Base-by-base conservation (phyloP, 2,329 filamentous ascomycete species). In the Trichoderma polysporum region DNA sequence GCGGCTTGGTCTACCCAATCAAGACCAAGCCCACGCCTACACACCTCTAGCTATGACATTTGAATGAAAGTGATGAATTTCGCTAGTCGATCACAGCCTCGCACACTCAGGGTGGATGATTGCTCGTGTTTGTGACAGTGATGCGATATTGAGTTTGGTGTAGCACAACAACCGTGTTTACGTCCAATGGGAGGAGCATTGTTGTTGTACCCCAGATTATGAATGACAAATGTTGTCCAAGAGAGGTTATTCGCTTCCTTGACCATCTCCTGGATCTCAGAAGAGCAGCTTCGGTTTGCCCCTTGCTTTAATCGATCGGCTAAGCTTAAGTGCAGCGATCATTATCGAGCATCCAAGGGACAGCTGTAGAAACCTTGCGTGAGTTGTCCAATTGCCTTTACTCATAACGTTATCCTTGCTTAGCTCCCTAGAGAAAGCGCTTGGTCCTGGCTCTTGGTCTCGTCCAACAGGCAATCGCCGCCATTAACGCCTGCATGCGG, bases 161-260 rank as follows among this genome's bases (percentile, higher is more conserved):
- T 57, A 12, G 6, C 53, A 57, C 45, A 37, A 15, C 41, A 22
- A 50, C 27, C 2, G 31, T 4, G 12, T 22, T 10, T 19, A 7
- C 15, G 4, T 19, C 41, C 45, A 35, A 31, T 45, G 8, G 19
- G 15, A 50, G n/a, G 19, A n/a, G 22, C 9, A 12, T 19, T 19
- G 10, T 4, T 22, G 41, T 45, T 19, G n/a, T 45, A 45, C 41
- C 19, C 15, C 22, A 50, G 31, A 6, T 10, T 25, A 4, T 13
- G 31, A 60, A 60, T 60, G 57, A 60, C 58, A 61, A 61, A 61
- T 61, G 22, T 8, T 49, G 58, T 9, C 12, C 29, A 37, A 25
- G 41, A 10, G 41, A 45, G 41, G n/a, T 17, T 10, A 22, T 45
- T 10, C n/a, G n/a, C n/a, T n/a, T n/a, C n/a, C n/a, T n/a, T n/a